These are phyloP conservation scores for Candida dajiaensis DNA, from an alignment of 805 yeast genomes.

Conservation along the genomic window DNA sequence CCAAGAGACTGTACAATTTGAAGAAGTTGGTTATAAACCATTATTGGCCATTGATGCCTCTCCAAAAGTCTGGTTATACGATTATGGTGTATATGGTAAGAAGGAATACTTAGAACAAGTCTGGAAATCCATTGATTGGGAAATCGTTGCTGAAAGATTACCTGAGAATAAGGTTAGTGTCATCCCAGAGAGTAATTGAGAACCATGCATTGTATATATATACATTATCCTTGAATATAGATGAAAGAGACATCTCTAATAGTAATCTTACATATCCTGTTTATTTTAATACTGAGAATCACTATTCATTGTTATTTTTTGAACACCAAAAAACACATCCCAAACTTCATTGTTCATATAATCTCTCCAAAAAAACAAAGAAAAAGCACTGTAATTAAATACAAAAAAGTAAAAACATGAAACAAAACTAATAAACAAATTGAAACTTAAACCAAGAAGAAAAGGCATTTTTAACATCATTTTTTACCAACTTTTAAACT, in stretches of 20 bases:
- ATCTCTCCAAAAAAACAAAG: not conserved
- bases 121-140: slow-evolving; percentile 74
- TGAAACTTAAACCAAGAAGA: not conserved
- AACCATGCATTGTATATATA: not conserved
- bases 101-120: slow-evolving; percentile 54
- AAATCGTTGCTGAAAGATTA: slow-evolving; percentile 40
- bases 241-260: not conserved
- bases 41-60: slow-evolving; percentile 67
- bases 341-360: not conserved
- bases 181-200: not conserved
- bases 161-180: slow-evolving; percentile 2
- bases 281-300: no score
- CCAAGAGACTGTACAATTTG: slow-evolving; percentile 23
- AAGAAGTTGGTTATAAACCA: slow-evolving; percentile 39
- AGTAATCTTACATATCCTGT: no score
- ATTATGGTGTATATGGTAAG: slow-evolving; percentile 77
- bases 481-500: slow-evolving; percentile 73
- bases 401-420: no score
- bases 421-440: not conserved
- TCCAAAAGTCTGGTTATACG: slow-evolving; percentile 62
- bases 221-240: not conserved
- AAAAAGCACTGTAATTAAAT: not conserved
- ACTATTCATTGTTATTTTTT: not conserved
- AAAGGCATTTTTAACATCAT: not conserved
- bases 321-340: not conserved